phyloP scores from a whole-genome alignment of 2,329 filamentous ascomycete genomes.

The Fusarium sp. region DNA sequence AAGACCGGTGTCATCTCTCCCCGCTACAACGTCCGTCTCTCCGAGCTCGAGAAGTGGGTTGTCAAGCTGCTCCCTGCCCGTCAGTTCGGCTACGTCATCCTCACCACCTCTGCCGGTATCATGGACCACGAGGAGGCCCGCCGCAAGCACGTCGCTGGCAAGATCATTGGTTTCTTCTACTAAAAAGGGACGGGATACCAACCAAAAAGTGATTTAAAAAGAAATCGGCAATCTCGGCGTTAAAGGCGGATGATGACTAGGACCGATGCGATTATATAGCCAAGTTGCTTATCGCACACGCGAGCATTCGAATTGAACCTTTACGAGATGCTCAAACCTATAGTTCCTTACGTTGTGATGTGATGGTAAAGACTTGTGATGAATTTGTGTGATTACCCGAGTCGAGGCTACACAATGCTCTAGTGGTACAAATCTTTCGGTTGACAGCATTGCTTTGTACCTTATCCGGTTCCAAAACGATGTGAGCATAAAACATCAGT shows the following conservation, averaged over 20 bases:
- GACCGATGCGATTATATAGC: slow-evolving; percentile 52
- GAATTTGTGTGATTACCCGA: neutral
- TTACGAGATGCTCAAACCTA: slow-evolving; percentile 47
- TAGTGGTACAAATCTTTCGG: neutral
- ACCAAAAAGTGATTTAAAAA: slow-evolving; percentile 48
- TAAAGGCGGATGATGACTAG: slow-evolving; percentile 51
- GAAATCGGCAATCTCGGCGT: slow-evolving; percentile 53
- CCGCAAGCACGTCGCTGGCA: slow-evolving; percentile 98
- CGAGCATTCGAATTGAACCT: slow-evolving; percentile 52
- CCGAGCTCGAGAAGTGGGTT: slow-evolving; percentile 99
- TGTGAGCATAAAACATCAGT: neutral
- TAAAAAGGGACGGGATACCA: slow-evolving; percentile 60
- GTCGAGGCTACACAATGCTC: neutral
- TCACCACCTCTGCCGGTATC: slow-evolving; percentile 98
- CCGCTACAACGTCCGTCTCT: slow-evolving; percentile 98
- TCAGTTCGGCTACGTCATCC: slow-evolving; percentile 99
- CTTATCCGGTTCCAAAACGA: neutral
- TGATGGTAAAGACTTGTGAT: neutral
- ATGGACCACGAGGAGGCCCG: slow-evolving; percentile 99
- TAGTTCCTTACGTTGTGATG: slow-evolving; percentile 3
- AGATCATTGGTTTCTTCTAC: slow-evolving; percentile 99
- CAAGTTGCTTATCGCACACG: slow-evolving; percentile 50
- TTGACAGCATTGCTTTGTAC: neutral
- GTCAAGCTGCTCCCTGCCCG: slow-evolving; percentile 98
- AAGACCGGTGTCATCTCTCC: slow-evolving; percentile 99